Evolutionary conservation across 1,284 basidiomycete genomes (phyloP).

Genomic region (Agaricales sp.): DNA sequence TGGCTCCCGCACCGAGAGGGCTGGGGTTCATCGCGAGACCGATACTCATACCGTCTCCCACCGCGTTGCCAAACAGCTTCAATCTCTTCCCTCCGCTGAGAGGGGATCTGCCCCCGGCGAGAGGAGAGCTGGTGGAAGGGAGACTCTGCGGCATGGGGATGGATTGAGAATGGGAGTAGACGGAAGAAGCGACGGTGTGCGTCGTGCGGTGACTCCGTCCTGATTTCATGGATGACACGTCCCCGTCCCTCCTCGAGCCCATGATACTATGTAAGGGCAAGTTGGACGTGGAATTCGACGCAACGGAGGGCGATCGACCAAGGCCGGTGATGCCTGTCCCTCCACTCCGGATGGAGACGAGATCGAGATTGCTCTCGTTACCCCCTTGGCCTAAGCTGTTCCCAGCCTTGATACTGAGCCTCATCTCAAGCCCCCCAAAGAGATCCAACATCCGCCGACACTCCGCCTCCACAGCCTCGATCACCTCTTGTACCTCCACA

Average conservation of each 20-base stretch:
- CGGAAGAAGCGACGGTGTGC: too few species aligned
- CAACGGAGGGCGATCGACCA: neutral
- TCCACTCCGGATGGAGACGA: neutral
- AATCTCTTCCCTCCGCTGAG: neutral
- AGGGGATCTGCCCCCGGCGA: neutral
- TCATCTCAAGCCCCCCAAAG: constrained; percentile 66
- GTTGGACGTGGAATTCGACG: neutral
- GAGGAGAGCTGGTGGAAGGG: too few species aligned
- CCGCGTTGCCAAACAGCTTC: neutral
- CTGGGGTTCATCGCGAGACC: neutral
- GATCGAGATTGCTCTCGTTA: neutral
- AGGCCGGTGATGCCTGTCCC: neutral
- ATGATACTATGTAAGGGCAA: neutral
- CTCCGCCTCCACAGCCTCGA: constrained; percentile 57
- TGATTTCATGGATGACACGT: neutral
- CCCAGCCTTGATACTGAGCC: constrained; percentile 42
- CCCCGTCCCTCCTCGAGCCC: neutral
- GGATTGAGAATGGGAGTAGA: too few species aligned
- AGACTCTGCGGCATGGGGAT: too few species aligned
- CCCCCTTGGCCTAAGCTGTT: neutral
- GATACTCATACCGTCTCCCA: constrained; percentile 1
- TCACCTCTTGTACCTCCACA: constrained; percentile 52
- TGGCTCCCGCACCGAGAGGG: neutral
- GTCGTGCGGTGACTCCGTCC: too few species aligned
- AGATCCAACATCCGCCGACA: constrained; percentile 58